Percentiles rank a stretch among this genome's conserved stretches.
phyloP scores from a whole-genome alignment of 164 flowering plant genomes.

The Vitis amurensis region DNA sequence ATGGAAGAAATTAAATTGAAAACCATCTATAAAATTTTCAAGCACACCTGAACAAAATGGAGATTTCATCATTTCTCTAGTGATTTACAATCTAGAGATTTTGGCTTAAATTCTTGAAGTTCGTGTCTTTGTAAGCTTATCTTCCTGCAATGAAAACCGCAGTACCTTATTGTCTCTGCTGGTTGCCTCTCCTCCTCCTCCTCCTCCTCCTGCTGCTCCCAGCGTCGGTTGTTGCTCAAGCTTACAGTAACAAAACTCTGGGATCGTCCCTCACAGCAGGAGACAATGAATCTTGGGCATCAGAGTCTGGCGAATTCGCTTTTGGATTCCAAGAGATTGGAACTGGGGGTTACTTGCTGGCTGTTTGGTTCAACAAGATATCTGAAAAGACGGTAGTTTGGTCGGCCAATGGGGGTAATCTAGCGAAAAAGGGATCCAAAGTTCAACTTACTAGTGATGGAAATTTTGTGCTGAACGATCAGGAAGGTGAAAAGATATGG shows the following conservation, averaged over 20 bases:
- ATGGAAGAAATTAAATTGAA: no score
- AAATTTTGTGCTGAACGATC: neutral
- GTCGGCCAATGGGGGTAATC: neutral
- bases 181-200: no score
- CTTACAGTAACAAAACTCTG: neutral
- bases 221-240: neutral
- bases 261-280: neutral
- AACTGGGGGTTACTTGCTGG: neutral
- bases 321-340: neutral
- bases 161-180: no score
- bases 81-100: no score
- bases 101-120: no score
- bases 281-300: neutral
- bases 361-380: neutral
- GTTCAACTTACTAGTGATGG: neutral
- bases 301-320: neutral
- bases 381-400: neutral
- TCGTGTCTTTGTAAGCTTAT: no score
- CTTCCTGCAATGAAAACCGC: no score
- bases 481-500: constrained; percentile 4
- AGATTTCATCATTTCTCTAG: no score
- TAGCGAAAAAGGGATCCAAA: neutral
- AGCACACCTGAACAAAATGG: no score
- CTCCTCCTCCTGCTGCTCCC: no score
- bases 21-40: no score